phyloP scores from a whole-genome alignment of 148 eudicot genomes.

The Bassia scoparia region DNA sequence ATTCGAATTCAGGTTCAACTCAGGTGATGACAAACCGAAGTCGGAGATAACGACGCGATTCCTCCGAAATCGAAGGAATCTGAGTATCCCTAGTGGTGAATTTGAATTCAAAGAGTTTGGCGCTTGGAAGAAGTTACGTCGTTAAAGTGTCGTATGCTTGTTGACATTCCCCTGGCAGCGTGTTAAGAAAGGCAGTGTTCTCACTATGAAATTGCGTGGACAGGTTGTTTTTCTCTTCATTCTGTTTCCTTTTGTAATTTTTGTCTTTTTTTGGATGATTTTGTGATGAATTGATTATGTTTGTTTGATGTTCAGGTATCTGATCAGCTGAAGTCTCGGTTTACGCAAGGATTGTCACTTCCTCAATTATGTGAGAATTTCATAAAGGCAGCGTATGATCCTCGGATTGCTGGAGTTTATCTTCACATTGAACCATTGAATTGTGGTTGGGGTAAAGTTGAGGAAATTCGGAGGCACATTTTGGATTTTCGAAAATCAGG shows the following conservation, averaged over 20 bases:
- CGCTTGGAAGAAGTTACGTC: slow-evolving; percentile 51
- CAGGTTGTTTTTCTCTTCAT: slow-evolving; percentile 43
- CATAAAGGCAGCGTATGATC: slow-evolving; percentile 88
- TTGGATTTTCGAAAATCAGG: slow-evolving; percentile 88
- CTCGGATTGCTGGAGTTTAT: slow-evolving; percentile 82
- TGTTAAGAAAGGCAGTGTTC: slow-evolving; percentile 67
- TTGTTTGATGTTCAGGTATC: slow-evolving; percentile 47
- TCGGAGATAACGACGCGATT: background rate
- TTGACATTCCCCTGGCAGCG: slow-evolving; percentile 86
- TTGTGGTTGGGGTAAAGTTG: slow-evolving; percentile 94
- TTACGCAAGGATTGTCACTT: slow-evolving; percentile 66
- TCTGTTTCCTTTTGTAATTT: background rate
- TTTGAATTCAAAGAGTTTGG: slow-evolving; percentile 50
- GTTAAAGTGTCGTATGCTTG: slow-evolving; percentile 68
- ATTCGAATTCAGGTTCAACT: slow-evolving; percentile 12
- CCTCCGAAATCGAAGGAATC: slow-evolving; percentile 19
- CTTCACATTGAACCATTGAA: slow-evolving; percentile 75
- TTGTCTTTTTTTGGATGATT: background rate
- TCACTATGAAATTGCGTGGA: slow-evolving; percentile 79
- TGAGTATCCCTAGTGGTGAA: slow-evolving; percentile 79
- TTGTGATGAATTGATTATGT: slow-evolving; percentile 2
- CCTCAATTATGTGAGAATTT: slow-evolving; percentile 96
- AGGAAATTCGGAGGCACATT: slow-evolving; percentile 89
- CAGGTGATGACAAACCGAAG: background rate
- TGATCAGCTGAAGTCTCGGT: slow-evolving; percentile 78